Evolutionary conservation across 2,329 filamentous ascomycete species (phyloP), one percentile per base, ranked within the genome.

Genomic region (Ophiocordyceps australis): DNA sequence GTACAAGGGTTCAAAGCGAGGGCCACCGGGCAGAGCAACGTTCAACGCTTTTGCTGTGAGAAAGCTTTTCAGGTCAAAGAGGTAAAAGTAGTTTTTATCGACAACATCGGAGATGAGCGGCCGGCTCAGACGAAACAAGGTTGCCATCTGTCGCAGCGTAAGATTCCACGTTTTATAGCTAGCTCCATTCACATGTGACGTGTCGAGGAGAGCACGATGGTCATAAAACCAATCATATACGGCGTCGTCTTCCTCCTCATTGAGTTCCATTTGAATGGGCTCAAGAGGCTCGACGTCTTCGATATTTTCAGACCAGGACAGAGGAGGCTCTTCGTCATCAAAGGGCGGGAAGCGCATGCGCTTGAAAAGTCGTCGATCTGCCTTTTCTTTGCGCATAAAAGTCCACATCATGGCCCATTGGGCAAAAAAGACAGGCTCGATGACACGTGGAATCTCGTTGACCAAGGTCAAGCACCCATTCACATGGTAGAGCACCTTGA

Each of bases 321-420:
- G 61, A 9, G 89, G 91, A 5, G 89, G 91, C 45, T 98, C 89
- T 56, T 98, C 89, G 44, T 98, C 91, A 39, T 98, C 89, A 39
- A 98, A 98, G 0, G 91, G 91, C 12, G 89, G 89, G 41, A 98
- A 98, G 39, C 91, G 74, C 89, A 98, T 98, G 36, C 89, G 74
- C 61, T 98, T 98, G 64, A 98, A 98, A 40, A 95, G 71, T 45
- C 86, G 63, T 50, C 89, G 64, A 43, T 98, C 89, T 45, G 83
- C 89, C 63, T 98, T 98, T 49, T 98, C 89, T 40, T 91, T 78
- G 40, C 89, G 74, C 89, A 98, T 98, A 23, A 79, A 82, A 15
- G 92, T 75, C 89, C 89, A 98, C 89, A 98, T 98, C 28, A 86
- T 92, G 9, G 89, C 89, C 89, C 89, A 98, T 50, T 98, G 89